Evolutionary conservation across 1,139 yeast genomes (phyloP), one percentile per base, ranked within the genome.

Genomic region (Pichia sp.): DNA sequence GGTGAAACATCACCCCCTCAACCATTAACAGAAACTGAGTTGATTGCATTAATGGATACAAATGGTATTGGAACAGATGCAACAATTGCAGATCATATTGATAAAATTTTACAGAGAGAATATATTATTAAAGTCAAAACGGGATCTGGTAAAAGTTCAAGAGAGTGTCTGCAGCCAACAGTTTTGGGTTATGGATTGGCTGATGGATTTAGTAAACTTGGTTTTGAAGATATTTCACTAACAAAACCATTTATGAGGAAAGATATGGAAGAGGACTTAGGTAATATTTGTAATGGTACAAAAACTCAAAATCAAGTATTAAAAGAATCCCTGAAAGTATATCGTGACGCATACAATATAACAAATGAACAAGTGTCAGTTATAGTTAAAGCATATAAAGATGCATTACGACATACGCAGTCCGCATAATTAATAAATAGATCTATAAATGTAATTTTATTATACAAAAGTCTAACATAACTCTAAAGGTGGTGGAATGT

Each of bases 31-130:
- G 99, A 93, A 61, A 73, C 96, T 0, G 98, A 91, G 55, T 69
- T 93, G 28, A 87, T 93, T 64, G 83, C 88, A 10, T 65, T 91
- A 38, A 93, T 93, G 99, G 98, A 93, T 64, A 86, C 78, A 6
- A 93, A 93, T 62, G 97, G 97, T 0, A 93, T 93, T 37, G 99
- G 99, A 1, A 93, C 99, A 0, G 99, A 93, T 66, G 98, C 99
- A 1, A 93, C 99, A 0, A 93, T 93, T 65, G 98, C 98, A 0
- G 98, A 91, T 33, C 99, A 93, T 61, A 91, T 93, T 29, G 89
- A 84, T 46, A 89, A 85, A 56, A 79, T 93, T 35, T 64, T 74
- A 21, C 60, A 61, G 10, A 64, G 98, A 41, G 76, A 78, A 25
- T 93, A 89, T 55, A 77, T 85, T 3, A 64, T 65, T 14, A 80